These are phyloP conservation scores for Mortierella sp. DNA, from an alignment of 371 early-diverging fungal species.

Conservation along the genomic window DNA sequence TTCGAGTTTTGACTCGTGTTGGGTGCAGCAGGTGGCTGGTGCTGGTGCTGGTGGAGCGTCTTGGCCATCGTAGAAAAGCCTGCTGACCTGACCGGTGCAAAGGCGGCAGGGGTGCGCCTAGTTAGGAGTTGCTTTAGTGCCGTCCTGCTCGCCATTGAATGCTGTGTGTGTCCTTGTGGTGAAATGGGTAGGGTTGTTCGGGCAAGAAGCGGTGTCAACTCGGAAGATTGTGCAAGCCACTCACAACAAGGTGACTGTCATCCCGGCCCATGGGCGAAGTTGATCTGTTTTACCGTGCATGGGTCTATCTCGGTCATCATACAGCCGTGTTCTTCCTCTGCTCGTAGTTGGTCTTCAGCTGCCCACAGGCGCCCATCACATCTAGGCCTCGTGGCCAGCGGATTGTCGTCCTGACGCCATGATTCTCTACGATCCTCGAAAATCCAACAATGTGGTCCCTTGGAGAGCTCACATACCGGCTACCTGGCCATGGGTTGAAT, in stretches of 20 bases:
- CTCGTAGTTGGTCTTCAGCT: conserved; percentile 55
- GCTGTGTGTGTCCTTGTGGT: neutral
- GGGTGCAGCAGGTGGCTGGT: conserved; percentile 7
- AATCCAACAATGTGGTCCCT: conserved; percentile 63
- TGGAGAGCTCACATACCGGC: conserved; percentile 63
- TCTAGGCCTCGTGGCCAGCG: conserved; percentile 72
- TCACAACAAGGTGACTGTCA: too few relatives aligned
- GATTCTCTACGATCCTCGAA: conserved; percentile 58
- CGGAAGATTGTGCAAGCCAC: too few relatives aligned
- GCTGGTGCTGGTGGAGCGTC: conserved; percentile 40
- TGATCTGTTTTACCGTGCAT: too few relatives aligned
- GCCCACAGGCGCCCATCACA: conserved; percentile 83
- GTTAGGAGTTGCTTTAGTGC: conserved; percentile 26
- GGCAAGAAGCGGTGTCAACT: too few relatives aligned
- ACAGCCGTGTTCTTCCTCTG: neutral
- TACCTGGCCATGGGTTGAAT: conserved; percentile 86
- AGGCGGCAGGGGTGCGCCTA: conserved; percentile 22
- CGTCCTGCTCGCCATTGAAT: conserved; percentile 41
- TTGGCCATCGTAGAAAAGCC: conserved; percentile 49
- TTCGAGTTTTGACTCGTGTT: neutral
- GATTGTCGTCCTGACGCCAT: conserved; percentile 64
- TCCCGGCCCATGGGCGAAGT: too few relatives aligned
- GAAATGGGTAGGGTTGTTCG: neutral
- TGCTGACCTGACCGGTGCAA: conserved; percentile 24
- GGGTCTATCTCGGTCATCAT: too few relatives aligned